Evolutionary conservation across 306 rosid species (phyloP), one percentile per base, ranked within the genome.

Genomic region (Lupinus albus): DNA sequence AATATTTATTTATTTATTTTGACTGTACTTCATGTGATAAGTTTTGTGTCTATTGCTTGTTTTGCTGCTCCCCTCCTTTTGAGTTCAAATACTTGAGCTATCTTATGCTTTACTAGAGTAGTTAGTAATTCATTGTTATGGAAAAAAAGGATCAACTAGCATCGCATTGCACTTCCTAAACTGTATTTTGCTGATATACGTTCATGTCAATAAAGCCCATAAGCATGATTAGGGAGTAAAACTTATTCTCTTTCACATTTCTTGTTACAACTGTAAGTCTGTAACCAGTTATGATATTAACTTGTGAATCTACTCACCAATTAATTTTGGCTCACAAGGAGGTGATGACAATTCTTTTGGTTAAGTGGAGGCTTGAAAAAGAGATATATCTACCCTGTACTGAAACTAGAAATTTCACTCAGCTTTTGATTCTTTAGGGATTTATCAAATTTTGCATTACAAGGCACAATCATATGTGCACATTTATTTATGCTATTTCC

Each of bases 161-260:
- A 17, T 18, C 36, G 72, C 54, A 55, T 62, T 70, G 56, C 47
- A 38, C 53, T 10, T 68, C 25, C 44, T 49, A 30, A 68, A 21
- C 46, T 13, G 36, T 11, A 53, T 33, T 66, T 67, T 49, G 33
- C 57, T 44, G 10, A 60, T 12, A 51, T 56, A 42, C 39, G 14
- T 61, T 20, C 59, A 17, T 28, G 47, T 15, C 48, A 39, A 17
- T 56, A 36, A 15, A 47, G 54, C 54, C 54, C 20, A 48, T 21
- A 36, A 61, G 67, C 7, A n/a, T 16, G 30, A 48, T n/a, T 48
- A 16, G 14, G 30, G 41, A 61, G 50, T 47, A 7, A 32, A 14
- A 3, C 1, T 25, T 70, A 20, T 59, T 58, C 11, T 58, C 3
- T 11, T 54, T 17, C 53, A 20, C 42, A 35, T 46, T 46, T 45